phyloP scores from a whole-genome alignment of 768 basidiomycete species.

The Rhizopogon rudus region DNA sequence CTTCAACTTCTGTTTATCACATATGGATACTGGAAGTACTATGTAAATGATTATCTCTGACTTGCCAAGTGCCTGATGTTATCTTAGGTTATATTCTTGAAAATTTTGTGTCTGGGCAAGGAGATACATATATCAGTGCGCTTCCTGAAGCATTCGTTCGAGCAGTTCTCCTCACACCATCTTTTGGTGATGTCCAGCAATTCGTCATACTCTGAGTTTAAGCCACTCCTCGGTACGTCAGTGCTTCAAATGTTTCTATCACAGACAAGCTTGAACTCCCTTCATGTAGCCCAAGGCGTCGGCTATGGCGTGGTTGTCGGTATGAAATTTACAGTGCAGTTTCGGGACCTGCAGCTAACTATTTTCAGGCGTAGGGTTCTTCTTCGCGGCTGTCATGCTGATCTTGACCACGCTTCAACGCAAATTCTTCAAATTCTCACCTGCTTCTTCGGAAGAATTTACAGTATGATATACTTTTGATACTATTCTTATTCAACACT shows the following conservation, averaged over 20 bases:
- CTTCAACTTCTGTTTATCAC: neutral
- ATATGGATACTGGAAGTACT: neutral
- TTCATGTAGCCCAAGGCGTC: constrained; percentile 35
- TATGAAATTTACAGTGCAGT: constrained; percentile 13
- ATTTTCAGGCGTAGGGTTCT: constrained; percentile 41
- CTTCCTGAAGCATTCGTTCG: neutral
- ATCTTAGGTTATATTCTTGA: too few species aligned
- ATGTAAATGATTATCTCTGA: neutral
- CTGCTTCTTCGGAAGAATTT: constrained; percentile 43
- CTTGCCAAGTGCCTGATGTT: neutral
- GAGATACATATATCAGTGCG: neutral
- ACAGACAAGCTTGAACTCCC: neutral
- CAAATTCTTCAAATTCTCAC: constrained; percentile 42
- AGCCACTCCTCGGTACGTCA: constrained; percentile 32
- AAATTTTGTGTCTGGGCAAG: too few species aligned
- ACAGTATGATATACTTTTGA: constrained; percentile 24
- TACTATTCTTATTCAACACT: neutral
- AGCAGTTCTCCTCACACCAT: neutral
- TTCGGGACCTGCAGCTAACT: neutral
- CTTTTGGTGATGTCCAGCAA: constrained; percentile 9
- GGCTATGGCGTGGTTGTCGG: constrained; percentile 48
- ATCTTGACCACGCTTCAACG: constrained; percentile 40
- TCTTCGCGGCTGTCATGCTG: constrained; percentile 45
- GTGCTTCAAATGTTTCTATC: neutral
- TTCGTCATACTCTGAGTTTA: constrained; percentile 30